Evolutionary conservation across 768 basidiomycete species (phyloP).

Genomic region (Termitomyces sp.): DNA sequence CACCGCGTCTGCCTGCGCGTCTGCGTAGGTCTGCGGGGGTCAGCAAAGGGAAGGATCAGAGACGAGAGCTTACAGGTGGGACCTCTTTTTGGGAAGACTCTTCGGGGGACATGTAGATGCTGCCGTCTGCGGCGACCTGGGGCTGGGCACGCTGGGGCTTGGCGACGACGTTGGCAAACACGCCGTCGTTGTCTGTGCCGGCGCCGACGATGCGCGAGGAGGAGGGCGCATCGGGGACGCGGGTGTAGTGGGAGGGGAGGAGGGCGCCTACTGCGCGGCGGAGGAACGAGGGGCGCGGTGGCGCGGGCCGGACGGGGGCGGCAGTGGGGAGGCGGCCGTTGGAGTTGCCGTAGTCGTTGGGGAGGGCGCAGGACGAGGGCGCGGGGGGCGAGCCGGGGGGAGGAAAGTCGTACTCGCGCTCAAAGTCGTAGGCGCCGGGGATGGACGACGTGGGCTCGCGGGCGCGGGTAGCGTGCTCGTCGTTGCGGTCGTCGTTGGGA

Average conservation of each 20-base stretch:
- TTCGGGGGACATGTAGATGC: constrained; percentile 67
- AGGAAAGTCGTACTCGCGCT: constrained; percentile 69
- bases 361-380: constrained; percentile 49
- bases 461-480: constrained; percentile 4
- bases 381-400: constrained; percentile 78
- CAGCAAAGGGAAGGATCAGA: not conserved
- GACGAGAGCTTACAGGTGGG: constrained; percentile 66
- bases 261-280: constrained; percentile 55
- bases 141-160: constrained; percentile 60
- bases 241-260: constrained; percentile 62
- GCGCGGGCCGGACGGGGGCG: constrained; percentile 48
- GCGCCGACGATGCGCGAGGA: constrained; percentile 51
- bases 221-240: constrained; percentile 29
- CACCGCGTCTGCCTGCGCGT: constrained; percentile 84
- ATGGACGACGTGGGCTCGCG: constrained; percentile 13
- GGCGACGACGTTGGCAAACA: constrained; percentile 91
- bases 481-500: constrained; percentile 16
- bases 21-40: constrained; percentile 64
- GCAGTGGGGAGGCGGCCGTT: constrained; percentile 46
- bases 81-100: constrained; percentile 66
- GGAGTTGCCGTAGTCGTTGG: constrained; percentile 69
- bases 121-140: constrained; percentile 48
- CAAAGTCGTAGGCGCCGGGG: constrained; percentile 70
- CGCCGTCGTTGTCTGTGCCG: constrained; percentile 84
- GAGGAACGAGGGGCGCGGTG: constrained; percentile 50